A percentile compares a stretch with the other conserved stretches of the same genome.
Conservation (phyloP, 805 yeast genomes). For the Pichia thaimueangensis region DNA sequence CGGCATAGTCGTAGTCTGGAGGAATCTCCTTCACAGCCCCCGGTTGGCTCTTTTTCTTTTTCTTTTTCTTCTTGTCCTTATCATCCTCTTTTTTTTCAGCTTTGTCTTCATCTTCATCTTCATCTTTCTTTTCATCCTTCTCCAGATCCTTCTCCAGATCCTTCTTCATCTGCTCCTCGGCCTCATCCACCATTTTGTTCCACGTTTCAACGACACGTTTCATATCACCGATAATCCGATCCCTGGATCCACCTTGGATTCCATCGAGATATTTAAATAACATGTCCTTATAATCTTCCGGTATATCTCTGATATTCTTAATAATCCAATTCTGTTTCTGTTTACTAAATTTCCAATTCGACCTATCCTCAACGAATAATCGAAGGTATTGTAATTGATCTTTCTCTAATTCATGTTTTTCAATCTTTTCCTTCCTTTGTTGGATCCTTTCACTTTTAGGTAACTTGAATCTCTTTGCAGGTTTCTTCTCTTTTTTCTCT, state of each 20-base stretch:
- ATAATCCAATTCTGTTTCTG: slow-evolving; percentile 84
- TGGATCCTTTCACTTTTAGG: slow-evolving; percentile 54
- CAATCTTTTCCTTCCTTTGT: slow-evolving; percentile 28
- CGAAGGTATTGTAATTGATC: slow-evolving; percentile 66
- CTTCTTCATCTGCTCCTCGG: slow-evolving; percentile 28
- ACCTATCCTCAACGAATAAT: slow-evolving; percentile 48
- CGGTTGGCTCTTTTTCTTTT: background rate
- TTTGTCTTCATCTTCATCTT: slow-evolving; percentile 16
- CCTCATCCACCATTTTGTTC: slow-evolving; percentile 45
- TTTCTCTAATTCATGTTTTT: slow-evolving; percentile 67
- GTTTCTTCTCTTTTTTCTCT: slow-evolving; percentile 36
- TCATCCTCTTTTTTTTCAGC: slow-evolving; percentile 5
- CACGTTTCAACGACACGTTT: slow-evolving; percentile 43
- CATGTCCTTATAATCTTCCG: slow-evolving; percentile 45
- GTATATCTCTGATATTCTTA: slow-evolving; percentile 50
- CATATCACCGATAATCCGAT: slow-evolving; percentile 47
- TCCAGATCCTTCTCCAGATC: slow-evolving; percentile 11
- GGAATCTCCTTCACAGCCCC: background rate
- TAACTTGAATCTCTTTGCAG: slow-evolving; percentile 62
- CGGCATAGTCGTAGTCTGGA: slow-evolving; percentile 4
- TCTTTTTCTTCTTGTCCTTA: background rate
- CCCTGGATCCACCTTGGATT: slow-evolving; percentile 64
- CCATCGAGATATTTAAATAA: slow-evolving; percentile 49
- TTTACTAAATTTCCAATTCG: slow-evolving; percentile 76
- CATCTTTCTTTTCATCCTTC: slow-evolving; percentile 16